These are phyloP conservation scores for Suhomyces anneliseae DNA, from an alignment of 1,139 yeast genomes.

Conservation along the genomic window DNA sequence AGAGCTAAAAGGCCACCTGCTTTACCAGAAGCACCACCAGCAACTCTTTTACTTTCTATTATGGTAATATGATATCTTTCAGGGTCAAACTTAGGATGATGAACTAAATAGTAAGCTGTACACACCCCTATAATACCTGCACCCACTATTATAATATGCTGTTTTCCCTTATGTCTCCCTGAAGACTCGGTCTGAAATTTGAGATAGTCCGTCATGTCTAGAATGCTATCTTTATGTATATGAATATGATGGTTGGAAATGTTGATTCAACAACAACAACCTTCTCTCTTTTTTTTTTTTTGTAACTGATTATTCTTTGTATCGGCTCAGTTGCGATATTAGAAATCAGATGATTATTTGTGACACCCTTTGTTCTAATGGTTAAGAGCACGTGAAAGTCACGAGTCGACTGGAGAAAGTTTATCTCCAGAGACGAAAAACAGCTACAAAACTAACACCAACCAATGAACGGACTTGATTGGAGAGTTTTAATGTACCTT, in stretches of 20 bases:
- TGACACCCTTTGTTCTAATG: neutral
- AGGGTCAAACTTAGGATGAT: conserved; percentile 77
- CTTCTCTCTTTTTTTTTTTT: too few species aligned
- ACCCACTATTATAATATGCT: conserved; percentile 76
- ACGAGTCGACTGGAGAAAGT: neutral
- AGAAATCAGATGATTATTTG: conserved; percentile 10
- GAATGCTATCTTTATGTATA: neutral
- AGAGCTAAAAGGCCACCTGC: conserved; percentile 94
- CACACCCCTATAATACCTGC: conserved; percentile 97
- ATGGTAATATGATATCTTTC: conserved; percentile 76
- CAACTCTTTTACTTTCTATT: conserved; percentile 88
- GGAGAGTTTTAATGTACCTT: too few species aligned
- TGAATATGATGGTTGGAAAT: neutral
- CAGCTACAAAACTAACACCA: too few species aligned
- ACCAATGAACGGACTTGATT: too few species aligned
- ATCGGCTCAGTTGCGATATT: neutral
- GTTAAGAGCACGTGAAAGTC: neutral
- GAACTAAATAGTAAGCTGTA: conserved; percentile 84
- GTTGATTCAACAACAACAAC: neutral
- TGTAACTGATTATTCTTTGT: neutral
- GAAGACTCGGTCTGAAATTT: conserved; percentile 48
- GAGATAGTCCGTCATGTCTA: conserved; percentile 35
- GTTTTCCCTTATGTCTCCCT: conserved; percentile 58
- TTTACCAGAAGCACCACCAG: conserved; percentile 97
- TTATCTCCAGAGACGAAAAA: too few species aligned